Evolutionary conservation across 768 basidiomycete genomes (phyloP).

Genomic region (Omphalotus guepiniiformis): DNA sequence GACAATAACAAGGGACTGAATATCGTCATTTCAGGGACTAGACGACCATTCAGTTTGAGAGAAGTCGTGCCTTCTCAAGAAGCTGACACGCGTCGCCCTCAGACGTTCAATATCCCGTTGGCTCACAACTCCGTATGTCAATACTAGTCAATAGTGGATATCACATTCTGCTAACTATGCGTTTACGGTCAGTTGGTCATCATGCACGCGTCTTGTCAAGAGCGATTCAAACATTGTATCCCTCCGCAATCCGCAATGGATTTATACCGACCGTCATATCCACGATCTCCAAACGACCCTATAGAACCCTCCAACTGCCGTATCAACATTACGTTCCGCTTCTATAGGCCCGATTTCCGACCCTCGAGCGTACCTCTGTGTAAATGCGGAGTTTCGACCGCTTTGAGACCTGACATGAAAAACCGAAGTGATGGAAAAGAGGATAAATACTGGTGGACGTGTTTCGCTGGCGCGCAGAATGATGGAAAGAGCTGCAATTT

Average conservation of each 20-base stretch:
- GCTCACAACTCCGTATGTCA: conserved; percentile 72
- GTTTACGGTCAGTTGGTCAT: conserved; percentile 64
- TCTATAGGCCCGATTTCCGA: conserved; percentile 79
- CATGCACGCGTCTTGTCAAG: conserved; percentile 85
- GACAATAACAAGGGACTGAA: not conserved
- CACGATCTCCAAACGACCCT: conserved; percentile 18
- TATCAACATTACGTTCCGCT: conserved; percentile 85
- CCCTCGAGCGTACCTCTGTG: conserved; percentile 65
- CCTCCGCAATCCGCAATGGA: conserved; percentile 71
- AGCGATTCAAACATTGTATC: conserved; percentile 75
- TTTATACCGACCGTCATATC: conserved; percentile 58
- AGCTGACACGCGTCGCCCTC: conserved; percentile 48
- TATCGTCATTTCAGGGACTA: conserved; percentile 44
- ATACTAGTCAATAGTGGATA: too few species aligned
- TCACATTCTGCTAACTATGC: conserved; percentile 1
- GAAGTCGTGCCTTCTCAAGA: conserved; percentile 73
- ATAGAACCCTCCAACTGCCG: conserved; percentile 58
- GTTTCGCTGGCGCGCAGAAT: conserved; percentile 77
- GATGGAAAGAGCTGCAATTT: conserved; percentile 78
- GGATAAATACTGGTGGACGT: conserved; percentile 76
- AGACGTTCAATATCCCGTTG: conserved; percentile 75
- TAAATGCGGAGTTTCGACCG: conserved; percentile 66
- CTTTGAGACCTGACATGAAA: conserved; percentile 78
- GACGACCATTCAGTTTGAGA: conserved; percentile 66
- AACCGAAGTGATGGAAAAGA: conserved; percentile 49